These are phyloP conservation scores for Lasiosphaeria miniovina DNA, from an alignment of 495 filamentous ascomycete genomes.

Conservation along the genomic window DNA sequence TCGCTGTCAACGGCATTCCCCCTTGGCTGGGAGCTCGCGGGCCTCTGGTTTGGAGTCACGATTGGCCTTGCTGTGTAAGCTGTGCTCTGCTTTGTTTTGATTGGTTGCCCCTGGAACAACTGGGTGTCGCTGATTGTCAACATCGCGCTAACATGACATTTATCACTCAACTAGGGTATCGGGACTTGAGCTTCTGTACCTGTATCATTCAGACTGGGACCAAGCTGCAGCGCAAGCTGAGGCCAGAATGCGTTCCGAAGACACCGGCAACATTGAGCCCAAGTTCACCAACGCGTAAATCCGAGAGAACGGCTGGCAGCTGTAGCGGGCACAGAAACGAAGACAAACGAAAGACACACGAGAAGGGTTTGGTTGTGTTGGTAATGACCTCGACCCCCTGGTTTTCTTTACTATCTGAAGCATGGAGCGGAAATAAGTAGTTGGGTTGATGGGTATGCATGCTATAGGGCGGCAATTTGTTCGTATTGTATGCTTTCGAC, in stretches of 20 bases:
- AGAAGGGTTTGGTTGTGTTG: too few species aligned
- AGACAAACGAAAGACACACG: too few species aligned
- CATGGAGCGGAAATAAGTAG: too few species aligned
- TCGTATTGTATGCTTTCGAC: too few species aligned
- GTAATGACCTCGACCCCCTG: too few species aligned
- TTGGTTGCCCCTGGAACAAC: background rate
- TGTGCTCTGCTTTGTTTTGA: background rate
- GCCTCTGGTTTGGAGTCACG: constrained; percentile 70
- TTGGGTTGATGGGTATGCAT: too few species aligned
- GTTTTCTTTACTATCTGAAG: too few species aligned
- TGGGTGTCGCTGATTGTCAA: background rate
- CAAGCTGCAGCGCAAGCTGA: constrained; percentile 22
- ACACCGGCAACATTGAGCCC: constrained; percentile 14
- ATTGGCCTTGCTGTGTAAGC: constrained; percentile 52
- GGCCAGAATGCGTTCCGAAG: constrained; percentile 23
- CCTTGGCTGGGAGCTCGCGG: constrained; percentile 61
- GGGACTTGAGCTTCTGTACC: constrained; percentile 23
- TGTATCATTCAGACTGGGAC: constrained; percentile 27
- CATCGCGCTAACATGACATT: constrained; percentile 1
- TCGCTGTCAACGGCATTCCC: constrained; percentile 67
- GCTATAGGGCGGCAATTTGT: too few species aligned
- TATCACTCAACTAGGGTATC: constrained; percentile 18
- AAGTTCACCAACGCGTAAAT: constrained; percentile 7
- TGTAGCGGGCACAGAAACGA: too few species aligned
- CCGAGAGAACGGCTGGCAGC: too few species aligned